phyloP scores from a whole-genome alignment of 1,139 yeast species.

The Eremothecium gossypii region DNA sequence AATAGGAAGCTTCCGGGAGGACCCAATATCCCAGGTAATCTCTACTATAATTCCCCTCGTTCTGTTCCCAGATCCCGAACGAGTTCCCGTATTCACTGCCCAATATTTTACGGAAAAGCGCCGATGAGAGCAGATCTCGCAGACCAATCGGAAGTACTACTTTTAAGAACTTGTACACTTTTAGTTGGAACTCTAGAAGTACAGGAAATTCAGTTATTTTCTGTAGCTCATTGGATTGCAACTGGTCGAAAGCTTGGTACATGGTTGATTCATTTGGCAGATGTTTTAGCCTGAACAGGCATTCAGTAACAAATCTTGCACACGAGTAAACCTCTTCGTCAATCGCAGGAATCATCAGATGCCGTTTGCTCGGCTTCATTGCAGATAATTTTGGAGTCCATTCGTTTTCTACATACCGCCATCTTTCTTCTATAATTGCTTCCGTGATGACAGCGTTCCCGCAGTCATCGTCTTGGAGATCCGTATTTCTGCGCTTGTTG shows the following conservation, averaged over 20 bases:
- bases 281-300: slow-evolving; percentile 17
- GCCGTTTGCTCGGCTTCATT: slow-evolving; percentile 14
- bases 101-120: slow-evolving; percentile 39
- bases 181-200: slow-evolving; percentile 41
- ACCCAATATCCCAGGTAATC: slow-evolving; percentile 64
- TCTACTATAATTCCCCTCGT: slow-evolving; percentile 36
- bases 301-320: slow-evolving; percentile 32
- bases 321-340: slow-evolving; percentile 35
- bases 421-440: slow-evolving; percentile 18
- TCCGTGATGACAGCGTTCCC: slow-evolving; percentile 8
- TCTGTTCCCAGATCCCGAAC: slow-evolving; percentile 60
- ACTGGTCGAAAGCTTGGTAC: slow-evolving; percentile 30
- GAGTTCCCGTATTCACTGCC: slow-evolving; percentile 68
- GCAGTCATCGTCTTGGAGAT: slow-evolving; percentile 6
- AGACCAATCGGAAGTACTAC: slow-evolving; percentile 36
- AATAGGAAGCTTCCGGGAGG: slow-evolving; percentile 59
- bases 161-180: slow-evolving; percentile 43
- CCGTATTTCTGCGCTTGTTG: slow-evolving; percentile 8
- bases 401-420: slow-evolving; percentile 19
- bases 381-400: slow-evolving; percentile 35
- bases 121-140: slow-evolving; percentile 35
- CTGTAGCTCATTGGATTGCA: slow-evolving; percentile 49
- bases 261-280: slow-evolving; percentile 8
- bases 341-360: slow-evolving; percentile 18
- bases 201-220: slow-evolving; percentile 44